These are phyloP conservation scores for Xylaria curta DNA, from an alignment of 495 filamentous ascomycete genomes.

Conservation along the genomic window DNA sequence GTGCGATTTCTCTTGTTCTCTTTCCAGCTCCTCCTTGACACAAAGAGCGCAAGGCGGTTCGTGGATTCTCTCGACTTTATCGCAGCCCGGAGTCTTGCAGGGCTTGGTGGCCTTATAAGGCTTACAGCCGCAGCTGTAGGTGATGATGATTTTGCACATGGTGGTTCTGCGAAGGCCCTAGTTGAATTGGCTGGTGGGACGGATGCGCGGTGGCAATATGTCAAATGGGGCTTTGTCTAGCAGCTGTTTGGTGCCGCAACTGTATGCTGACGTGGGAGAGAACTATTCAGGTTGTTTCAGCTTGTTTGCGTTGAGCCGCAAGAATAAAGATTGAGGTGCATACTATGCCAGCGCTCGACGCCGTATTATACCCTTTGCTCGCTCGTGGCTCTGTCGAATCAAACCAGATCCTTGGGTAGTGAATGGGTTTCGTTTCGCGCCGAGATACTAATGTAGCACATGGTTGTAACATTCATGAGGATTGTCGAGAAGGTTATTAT, in stretches of 20 bases:
- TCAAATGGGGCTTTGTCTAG: not conserved
- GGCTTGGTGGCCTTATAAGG: not conserved
- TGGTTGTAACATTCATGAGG: not conserved
- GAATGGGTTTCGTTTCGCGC: not conserved
- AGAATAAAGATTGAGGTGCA: not conserved
- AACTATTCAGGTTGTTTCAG: not conserved
- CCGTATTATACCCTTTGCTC: not conserved
- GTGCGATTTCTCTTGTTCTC: constrained; percentile 1
- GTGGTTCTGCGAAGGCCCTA: not conserved
- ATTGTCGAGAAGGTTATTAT: constrained; percentile 16
- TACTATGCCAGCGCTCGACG: not conserved
- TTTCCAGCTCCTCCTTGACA: constrained; percentile 13
- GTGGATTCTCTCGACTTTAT: constrained; percentile 11
- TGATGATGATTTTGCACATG: constrained; percentile 27
- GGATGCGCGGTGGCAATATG: not conserved
- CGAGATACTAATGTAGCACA: not conserved
- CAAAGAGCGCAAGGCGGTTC: constrained; percentile 17
- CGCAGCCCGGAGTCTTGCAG: constrained; percentile 10
- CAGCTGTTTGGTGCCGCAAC: not conserved
- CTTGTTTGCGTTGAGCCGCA: not conserved
- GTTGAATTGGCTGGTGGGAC: not conserved
- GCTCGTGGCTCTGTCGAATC: not conserved
- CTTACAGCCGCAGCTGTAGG: constrained; percentile 22
- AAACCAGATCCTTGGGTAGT: no score
- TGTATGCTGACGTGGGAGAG: not conserved